These are phyloP conservation scores for Collybia sordida DNA, from an alignment of 768 basidiomycete genomes.

Conservation along the genomic window DNA sequence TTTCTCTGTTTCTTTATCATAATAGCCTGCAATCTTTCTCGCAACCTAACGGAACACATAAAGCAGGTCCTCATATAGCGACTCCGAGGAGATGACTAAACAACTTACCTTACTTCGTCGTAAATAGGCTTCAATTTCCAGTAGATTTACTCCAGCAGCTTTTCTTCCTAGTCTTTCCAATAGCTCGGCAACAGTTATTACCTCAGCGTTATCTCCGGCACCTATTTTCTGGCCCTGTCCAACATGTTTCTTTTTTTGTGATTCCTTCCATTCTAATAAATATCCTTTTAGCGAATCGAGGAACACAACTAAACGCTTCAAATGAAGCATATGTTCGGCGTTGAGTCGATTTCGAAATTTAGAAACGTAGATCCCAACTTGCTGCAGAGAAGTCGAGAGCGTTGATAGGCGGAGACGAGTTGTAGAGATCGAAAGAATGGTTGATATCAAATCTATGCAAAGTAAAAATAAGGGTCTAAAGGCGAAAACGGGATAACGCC, in stretches of 20 bases:
- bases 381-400: constrained; percentile 63
- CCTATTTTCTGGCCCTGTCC: constrained; percentile 7
- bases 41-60: constrained; percentile 45
- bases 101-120: constrained; percentile 76
- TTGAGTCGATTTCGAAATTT: constrained; percentile 80
- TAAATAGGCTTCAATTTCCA: constrained; percentile 82
- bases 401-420: constrained; percentile 56
- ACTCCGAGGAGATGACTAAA: not conserved
- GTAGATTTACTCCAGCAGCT: constrained; percentile 74
- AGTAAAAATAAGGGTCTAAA: not conserved
- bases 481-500: not conserved
- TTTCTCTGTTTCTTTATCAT: constrained; percentile 56
- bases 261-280: constrained; percentile 52
- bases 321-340: constrained; percentile 68
- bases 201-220: constrained; percentile 39
- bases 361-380: constrained; percentile 74
- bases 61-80: not conserved
- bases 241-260: constrained; percentile 16
- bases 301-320: constrained; percentile 76
- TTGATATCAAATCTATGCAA: constrained; percentile 87
- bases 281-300: constrained; percentile 68
- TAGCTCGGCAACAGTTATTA: constrained; percentile 69
- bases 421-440: constrained; percentile 84
- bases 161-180: constrained; percentile 65
- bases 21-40: constrained; percentile 84